Evolutionary conservation across 371 early-diverging fungal species (phyloP).

Genomic region (Apophysomyces sp.): DNA sequence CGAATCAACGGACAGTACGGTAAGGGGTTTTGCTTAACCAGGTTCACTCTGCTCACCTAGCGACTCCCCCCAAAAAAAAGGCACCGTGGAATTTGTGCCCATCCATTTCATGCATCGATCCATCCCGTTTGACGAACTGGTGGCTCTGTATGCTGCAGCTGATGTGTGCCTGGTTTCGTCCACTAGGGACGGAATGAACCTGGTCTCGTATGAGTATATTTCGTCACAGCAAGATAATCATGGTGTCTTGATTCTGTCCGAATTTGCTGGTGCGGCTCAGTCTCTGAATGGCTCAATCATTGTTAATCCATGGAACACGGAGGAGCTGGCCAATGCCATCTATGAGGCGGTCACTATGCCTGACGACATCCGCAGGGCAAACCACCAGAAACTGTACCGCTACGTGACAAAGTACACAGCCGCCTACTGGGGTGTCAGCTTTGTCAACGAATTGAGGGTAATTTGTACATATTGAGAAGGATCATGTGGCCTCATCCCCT

Average conservation of each 20-base stretch:
- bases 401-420: slow-evolving; percentile 98
- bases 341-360: slow-evolving; percentile 94
- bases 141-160: slow-evolving; percentile 93
- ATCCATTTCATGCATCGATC: slow-evolving; percentile 98
- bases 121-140: slow-evolving; percentile 93
- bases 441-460: slow-evolving; percentile 84
- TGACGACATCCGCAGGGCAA: slow-evolving; percentile 72
- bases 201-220: slow-evolving; percentile 98
- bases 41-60: too few relatives aligned
- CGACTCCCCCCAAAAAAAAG: too few relatives aligned
- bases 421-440: slow-evolving; percentile 96
- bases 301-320: slow-evolving; percentile 99
- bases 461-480: too few relatives aligned
- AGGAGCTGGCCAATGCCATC: slow-evolving; percentile 91
- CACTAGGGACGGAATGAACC: slow-evolving; percentile 99
- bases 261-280: slow-evolving; percentile 99
- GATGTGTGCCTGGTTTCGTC: slow-evolving; percentile 98
- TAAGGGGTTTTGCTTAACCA: not conserved
- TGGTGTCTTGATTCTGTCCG: slow-evolving; percentile 96
- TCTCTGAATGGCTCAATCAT: slow-evolving; percentile 95
- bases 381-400: slow-evolving; percentile 89
- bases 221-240: slow-evolving; percentile 92
- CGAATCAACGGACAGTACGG: slow-evolving; percentile 94
- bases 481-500: not conserved
- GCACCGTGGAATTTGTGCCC: slow-evolving; percentile 94